Evolutionary conservation across 2,329 filamentous ascomycete genomes (phyloP), one percentile per base, ranked within the genome.

Genomic region (Botryosphaeria dothidea): DNA sequence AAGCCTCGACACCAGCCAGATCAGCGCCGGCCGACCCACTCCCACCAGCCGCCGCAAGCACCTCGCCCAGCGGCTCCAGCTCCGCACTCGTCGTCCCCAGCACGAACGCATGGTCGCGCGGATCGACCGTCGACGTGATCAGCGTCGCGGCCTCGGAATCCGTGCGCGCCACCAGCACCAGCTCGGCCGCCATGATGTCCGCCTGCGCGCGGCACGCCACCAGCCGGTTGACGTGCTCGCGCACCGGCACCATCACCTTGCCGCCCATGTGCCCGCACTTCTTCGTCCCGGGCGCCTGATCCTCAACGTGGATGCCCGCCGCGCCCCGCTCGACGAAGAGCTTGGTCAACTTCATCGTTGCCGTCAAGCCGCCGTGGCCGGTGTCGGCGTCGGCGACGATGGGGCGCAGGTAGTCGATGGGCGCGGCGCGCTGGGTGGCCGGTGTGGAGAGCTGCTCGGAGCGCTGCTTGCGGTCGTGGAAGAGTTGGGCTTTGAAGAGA

Each of bases 381-480:
- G 93, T 97, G 75, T 97, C 93, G 58, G 92, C 93, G 78, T 97
- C 93, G 66, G 93, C 93, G 71, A 97, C 87, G 78, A 97, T 94
- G 68, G 93, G 93, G 15, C 92, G 90, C 58, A 97, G 88, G 80
- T 95, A 97, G 82, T 97, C 93, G 72, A 92, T 83, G 67, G 89
- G 82, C 62, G 93, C 81, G 68, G 80, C 79, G 63, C 93, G 90
- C 75, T 92, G 84, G 19, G 83, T 81, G 74, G 88, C 88, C 36
- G 92, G 86, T 8, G 84, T 87, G 69, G 86, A 89, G 62, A 96
- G 81, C 65, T 93, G 91, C 79, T 96, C 93, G 78, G 96, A 92
- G 69, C 93, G 89, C 82, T 97, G 93, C 82, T 97, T 97, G 75
- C 93, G 90, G 85, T 97, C 93, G 82, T 97, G 93, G 88, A 97